Base-by-base conservation (phyloP, 2,329 filamentous ascomycete species). In the Paecilomyces variotii region DNA sequence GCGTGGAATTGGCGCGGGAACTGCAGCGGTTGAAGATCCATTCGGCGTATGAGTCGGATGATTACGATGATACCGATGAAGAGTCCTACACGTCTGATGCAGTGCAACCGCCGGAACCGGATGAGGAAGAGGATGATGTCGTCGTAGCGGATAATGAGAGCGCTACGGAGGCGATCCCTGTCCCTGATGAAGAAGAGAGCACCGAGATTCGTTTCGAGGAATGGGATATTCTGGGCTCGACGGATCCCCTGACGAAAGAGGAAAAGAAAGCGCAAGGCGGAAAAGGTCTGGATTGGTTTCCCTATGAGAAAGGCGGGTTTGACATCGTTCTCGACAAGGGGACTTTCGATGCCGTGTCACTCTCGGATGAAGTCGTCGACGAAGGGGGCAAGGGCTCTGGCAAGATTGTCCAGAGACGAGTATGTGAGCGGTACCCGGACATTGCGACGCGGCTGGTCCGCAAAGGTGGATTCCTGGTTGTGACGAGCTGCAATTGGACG, bases 401-500 rank as follows among this genome's bases (percentile, higher is more conserved):
- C n/a, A 66, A 66, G 61, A 63, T 57, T 4, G 62, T 67, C 19
- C 60, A 63, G 56, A 77, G 83, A 39, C 82, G 88, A 57, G 79
- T 89, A 11, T 89, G 86, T 70, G 90, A 95, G 72, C 81, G 82
- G 2, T 99, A 99, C 76, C 82, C 84, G 54, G 80, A 82, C 53
- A 84, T 85, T 56, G 86, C 93, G 32, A 78, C 87, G 61, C 76
- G 74, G 28, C 79, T 97, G 62, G 82, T 97, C 56, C 85, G 84
- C 65, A 77, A 75, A 0, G 87, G 87, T 1, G 90, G 90, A 0
- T 79, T 90, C 26, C 83, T 97, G 66, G 75, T 97, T 60, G 84
- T 99, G 57, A 97, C 94, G 57, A 97, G 91, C 74, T 99, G 94
- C 73, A 99, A 99, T 76, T 99, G 94, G 94, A 97, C 93, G 1